Evolutionary conservation across 768 basidiomycete genomes (phyloP).

Genomic region (Agaricus sinodeliciosus): DNA sequence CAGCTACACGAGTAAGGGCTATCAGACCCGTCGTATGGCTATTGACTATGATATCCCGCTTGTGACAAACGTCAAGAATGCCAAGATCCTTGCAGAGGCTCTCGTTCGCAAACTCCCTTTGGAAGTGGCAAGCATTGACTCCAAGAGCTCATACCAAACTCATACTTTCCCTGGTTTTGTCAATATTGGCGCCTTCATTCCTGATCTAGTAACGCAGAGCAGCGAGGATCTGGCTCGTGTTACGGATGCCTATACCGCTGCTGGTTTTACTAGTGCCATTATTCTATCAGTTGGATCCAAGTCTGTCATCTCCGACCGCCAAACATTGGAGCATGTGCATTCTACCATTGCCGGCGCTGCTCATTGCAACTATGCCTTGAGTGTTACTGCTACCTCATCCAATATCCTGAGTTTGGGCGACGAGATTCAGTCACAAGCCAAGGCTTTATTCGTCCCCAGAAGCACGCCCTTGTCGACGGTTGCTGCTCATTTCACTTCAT

Average conservation of each 20-base stretch:
- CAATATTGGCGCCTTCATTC: constrained; percentile 84
- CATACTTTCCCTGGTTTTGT: constrained; percentile 89
- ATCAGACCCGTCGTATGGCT: constrained; percentile 95
- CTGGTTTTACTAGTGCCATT: constrained; percentile 84
- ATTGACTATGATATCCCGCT: constrained; percentile 97
- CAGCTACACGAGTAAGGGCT: constrained; percentile 95
- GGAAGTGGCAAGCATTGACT: constrained; percentile 86
- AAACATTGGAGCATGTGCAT: constrained; percentile 63
- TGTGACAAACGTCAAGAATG: constrained; percentile 98
- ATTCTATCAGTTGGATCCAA: constrained; percentile 66
- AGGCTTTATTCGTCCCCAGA: constrained; percentile 80
- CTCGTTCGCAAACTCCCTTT: constrained; percentile 85
- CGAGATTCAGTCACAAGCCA: constrained; percentile 72
- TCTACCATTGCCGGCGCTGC: constrained; percentile 55
- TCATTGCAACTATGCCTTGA: constrained; percentile 85
- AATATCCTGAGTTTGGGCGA: constrained; percentile 65
- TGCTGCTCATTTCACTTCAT: constrained; percentile 82
- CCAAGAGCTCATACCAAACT: constrained; percentile 89
- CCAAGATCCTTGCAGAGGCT: constrained; percentile 93
- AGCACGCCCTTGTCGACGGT: constrained; percentile 63
- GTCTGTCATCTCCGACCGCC: constrained; percentile 58
- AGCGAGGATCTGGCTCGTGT: constrained; percentile 59
- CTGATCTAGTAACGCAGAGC: constrained; percentile 48
- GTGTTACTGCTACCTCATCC: constrained; percentile 63
- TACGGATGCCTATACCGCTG: constrained; percentile 78